Percentiles rank a stretch among this genome's conserved stretches.
Evolutionary conservation across 2,329 filamentous ascomycete species (phyloP).

Genomic region (Claviceps fusiformis): DNA sequence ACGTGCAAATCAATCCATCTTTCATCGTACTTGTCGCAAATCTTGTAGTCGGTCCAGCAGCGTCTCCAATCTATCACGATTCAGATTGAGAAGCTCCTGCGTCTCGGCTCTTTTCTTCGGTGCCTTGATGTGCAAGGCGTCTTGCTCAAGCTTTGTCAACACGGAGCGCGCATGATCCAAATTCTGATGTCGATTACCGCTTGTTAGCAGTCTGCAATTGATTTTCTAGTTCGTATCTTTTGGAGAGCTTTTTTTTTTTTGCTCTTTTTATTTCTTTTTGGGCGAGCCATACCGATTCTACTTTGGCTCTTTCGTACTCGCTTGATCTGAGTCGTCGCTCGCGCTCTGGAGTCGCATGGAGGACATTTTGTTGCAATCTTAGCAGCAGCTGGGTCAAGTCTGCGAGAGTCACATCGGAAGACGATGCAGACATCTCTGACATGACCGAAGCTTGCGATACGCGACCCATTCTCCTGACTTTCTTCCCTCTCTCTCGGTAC

Average conservation of each 20-base stretch:
- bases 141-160: constrained; percentile 58
- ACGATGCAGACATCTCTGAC: constrained; percentile 1
- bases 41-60: constrained; percentile 55
- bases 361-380: constrained; percentile 51
- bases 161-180: constrained; percentile 57
- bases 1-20: neutral
- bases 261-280: neutral
- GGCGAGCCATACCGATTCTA: constrained; percentile 28
- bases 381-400: constrained; percentile 52
- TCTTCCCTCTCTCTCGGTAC: neutral
- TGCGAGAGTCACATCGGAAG: constrained; percentile 18
- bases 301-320: constrained; percentile 46
- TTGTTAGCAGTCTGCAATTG: neutral
- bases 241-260: neutral
- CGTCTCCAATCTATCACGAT: constrained; percentile 52
- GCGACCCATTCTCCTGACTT: neutral
- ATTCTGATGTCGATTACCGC: constrained; percentile 34
- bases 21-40: constrained; percentile 42
- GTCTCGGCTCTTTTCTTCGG: constrained; percentile 43
- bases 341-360: constrained; percentile 46
- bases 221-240: neutral
- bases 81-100: constrained; percentile 49
- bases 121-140: constrained; percentile 45
- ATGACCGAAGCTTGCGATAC: neutral
- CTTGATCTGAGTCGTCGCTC: constrained; percentile 44